A percentile compares a stretch with the other conserved stretches of the same genome.
These are phyloP conservation scores for Effrenium voratum DNA, from an alignment of 73 alveolate genomes.

Conservation along the genomic window DNA sequence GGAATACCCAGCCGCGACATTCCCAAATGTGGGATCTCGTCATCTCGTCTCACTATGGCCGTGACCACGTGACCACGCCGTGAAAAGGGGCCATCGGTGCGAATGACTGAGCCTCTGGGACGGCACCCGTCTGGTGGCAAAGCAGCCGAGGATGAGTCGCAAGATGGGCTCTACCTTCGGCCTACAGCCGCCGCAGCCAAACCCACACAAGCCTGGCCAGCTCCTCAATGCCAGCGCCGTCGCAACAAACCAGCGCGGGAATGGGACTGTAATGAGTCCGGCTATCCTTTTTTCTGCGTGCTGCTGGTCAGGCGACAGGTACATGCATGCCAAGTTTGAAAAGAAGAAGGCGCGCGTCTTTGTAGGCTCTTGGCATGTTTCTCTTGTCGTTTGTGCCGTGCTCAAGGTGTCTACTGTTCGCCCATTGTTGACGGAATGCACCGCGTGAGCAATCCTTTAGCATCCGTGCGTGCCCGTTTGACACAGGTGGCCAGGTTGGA, in stretches of 20 bases:
- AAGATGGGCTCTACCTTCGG: slow-evolving; percentile 85
- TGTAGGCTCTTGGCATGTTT: neutral
- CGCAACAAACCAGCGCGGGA: neutral
- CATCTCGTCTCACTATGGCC: too few relatives aligned
- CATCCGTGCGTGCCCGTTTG: too few relatives aligned
- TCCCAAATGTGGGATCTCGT: too few relatives aligned
- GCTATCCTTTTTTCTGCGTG: neutral
- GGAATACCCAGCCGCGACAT: too few relatives aligned
- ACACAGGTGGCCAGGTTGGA: slow-evolving; percentile 55
- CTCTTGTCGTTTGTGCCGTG: neutral
- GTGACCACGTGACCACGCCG: too few relatives aligned
- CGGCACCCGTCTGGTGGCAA: too few relatives aligned
- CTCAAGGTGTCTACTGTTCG: neutral
- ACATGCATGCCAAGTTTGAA: slow-evolving; percentile 70
- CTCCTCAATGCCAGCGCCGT: neutral
- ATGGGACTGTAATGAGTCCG: neutral
- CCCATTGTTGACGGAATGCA: neutral
- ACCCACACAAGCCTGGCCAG: slow-evolving; percentile 73
- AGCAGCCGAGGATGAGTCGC: slow-evolving; percentile 75
- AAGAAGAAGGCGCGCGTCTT: slow-evolving; percentile 41
- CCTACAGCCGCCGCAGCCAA: slow-evolving; percentile 83
- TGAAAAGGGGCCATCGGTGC: too few relatives aligned
- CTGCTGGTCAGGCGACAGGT: slow-evolving; percentile 27
- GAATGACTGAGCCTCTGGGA: too few relatives aligned
- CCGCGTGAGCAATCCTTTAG: too few relatives aligned